phyloP scores from a whole-genome alignment of 2,329 filamentous ascomycete genomes.

The Aspergillus costaricaensis region DNA sequence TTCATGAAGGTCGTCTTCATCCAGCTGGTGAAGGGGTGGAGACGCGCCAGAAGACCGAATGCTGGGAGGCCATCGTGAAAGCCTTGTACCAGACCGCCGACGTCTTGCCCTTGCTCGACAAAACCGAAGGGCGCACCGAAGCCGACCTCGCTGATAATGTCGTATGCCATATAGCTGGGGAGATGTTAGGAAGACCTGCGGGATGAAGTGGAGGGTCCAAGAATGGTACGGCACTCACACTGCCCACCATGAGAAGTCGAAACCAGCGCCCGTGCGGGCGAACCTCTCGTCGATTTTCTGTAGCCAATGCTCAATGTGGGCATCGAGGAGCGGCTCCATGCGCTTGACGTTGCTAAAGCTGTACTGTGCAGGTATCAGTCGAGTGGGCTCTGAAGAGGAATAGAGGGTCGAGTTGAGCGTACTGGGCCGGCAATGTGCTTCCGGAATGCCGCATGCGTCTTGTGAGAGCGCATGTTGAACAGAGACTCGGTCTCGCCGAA shows the following conservation, averaged over 20 bases:
- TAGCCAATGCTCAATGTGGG: constrained; percentile 54
- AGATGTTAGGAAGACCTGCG: not conserved
- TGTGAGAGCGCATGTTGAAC: constrained; percentile 60
- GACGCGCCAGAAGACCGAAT: constrained; percentile 55
- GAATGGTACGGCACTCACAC: constrained; percentile 36
- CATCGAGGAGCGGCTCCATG: constrained; percentile 60
- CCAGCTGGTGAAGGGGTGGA: constrained; percentile 58
- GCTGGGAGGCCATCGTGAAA: constrained; percentile 56
- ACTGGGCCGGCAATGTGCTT: constrained; percentile 57
- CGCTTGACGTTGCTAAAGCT: constrained; percentile 59
- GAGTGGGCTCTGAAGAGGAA: not conserved
- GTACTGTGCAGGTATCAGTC: constrained; percentile 40
- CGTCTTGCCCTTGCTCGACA: constrained; percentile 54
- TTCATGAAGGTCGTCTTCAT: constrained; percentile 56
- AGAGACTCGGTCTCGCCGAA: constrained; percentile 59
- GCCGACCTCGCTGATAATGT: constrained; percentile 58
- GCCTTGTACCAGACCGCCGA: constrained; percentile 56
- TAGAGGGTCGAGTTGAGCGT: constrained; percentile 15
- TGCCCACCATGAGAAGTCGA: constrained; percentile 61
- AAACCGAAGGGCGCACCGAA: constrained; percentile 61
- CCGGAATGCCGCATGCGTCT: constrained; percentile 54
- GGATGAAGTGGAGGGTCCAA: not conserved
- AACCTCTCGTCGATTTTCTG: constrained; percentile 51
- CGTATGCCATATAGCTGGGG: constrained; percentile 55
- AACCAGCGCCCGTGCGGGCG: constrained; percentile 44